Evolutionary conservation across 768 basidiomycete species (phyloP).

Genomic region (Amanita pallidorosea): DNA sequence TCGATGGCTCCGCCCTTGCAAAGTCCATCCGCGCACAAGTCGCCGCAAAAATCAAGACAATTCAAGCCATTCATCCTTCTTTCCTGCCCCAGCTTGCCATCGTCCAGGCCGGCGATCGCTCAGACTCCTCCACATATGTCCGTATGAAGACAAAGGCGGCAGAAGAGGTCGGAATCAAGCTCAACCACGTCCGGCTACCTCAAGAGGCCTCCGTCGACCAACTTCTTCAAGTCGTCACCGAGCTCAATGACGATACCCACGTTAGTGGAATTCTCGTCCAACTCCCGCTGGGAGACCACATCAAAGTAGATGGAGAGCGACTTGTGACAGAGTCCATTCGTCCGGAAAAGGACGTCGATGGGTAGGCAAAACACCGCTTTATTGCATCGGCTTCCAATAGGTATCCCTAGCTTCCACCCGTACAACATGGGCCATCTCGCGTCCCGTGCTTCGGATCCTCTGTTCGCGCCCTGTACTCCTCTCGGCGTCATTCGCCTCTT

Average conservation of each 20-base stretch:
- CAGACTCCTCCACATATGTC: slow-evolving; percentile 87
- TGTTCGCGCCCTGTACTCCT: slow-evolving; percentile 94
- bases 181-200: slow-evolving; percentile 70
- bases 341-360: slow-evolving; percentile 95
- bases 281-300: slow-evolving; percentile 81
- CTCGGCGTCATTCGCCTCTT: slow-evolving; percentile 86
- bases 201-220: slow-evolving; percentile 61
- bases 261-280: slow-evolving; percentile 92
- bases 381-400: not conserved
- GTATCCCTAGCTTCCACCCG: slow-evolving; percentile 72
- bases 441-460: slow-evolving; percentile 79
- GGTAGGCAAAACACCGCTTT: slow-evolving; percentile 34
- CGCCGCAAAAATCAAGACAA: slow-evolving; percentile 43
- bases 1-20: slow-evolving; percentile 79
- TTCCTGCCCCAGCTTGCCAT: slow-evolving; percentile 89
- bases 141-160: slow-evolving; percentile 98
- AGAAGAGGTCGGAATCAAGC: slow-evolving; percentile 84
- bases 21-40: slow-evolving; percentile 83
- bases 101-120: slow-evolving; percentile 86
- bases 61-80: slow-evolving; percentile 55
- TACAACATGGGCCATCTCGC: slow-evolving; percentile 96
- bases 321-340: slow-evolving; percentile 90
- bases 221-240: slow-evolving; percentile 65
- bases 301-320: slow-evolving; percentile 75
- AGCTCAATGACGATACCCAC: slow-evolving; percentile 72